A percentile compares a stretch with the other conserved stretches of the same genome.
Evolutionary conservation across 495 filamentous ascomycete species (phyloP).

Genomic region (Talaromyces stipitatus): DNA sequence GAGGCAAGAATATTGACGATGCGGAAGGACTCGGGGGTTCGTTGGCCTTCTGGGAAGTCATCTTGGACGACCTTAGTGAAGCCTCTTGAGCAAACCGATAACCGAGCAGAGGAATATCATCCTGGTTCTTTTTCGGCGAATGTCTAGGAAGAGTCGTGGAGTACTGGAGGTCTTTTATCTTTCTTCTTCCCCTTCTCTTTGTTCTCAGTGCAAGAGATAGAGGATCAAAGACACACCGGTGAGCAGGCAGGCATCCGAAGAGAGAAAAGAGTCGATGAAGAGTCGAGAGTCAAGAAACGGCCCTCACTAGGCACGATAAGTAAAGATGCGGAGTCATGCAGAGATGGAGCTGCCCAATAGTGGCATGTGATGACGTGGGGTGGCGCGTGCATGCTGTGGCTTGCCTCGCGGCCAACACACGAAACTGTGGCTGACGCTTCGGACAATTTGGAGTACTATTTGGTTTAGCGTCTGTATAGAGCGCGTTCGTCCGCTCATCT

Average conservation of each 20-base stretch:
- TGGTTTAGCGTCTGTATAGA: not conserved
- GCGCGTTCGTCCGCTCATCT: not conserved
- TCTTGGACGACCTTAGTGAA: slow-evolving; percentile 10
- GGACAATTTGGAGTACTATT: not conserved
- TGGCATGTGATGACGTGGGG: slow-evolving; percentile 8
- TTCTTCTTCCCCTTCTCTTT: not conserved
- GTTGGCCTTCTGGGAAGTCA: slow-evolving; percentile 34
- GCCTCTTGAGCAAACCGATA: not conserved
- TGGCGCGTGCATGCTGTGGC: slow-evolving; percentile 5
- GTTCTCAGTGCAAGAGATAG: not conserved
- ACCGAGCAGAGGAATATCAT: not conserved
- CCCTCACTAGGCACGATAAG: not conserved
- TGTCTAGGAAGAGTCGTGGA: not conserved
- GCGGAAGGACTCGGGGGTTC: slow-evolving; percentile 33
- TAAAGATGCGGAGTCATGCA: not conserved
- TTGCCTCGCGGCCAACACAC: not conserved
- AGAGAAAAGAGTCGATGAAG: not conserved
- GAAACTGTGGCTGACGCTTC: not conserved
- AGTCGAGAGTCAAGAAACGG: not conserved
- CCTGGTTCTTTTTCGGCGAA: not conserved
- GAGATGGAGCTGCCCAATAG: not conserved
- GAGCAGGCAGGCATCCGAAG: no score
- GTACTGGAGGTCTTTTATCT: no score
- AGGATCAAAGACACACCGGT: not conserved
- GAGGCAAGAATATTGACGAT: slow-evolving; percentile 35